Percentiles rank a stretch among this genome's conserved stretches.
These are phyloP conservation scores for Ceratocystis variospora DNA, from an alignment of 2,329 filamentous ascomycete genomes.

Conservation along the genomic window DNA sequence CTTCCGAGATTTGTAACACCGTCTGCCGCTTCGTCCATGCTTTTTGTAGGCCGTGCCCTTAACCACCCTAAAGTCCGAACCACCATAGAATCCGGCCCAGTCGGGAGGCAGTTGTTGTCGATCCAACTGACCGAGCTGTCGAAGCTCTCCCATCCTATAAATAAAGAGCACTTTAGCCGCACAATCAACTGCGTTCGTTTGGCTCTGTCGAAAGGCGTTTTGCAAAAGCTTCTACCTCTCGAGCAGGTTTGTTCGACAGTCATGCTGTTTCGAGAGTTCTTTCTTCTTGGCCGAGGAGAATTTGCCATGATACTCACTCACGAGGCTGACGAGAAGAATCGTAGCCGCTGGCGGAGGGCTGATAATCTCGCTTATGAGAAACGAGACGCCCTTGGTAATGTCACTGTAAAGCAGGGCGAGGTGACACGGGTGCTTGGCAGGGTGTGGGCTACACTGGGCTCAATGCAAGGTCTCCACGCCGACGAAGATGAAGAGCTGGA, in stretches of 20 bases:
- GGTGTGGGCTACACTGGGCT: conserved; percentile 68
- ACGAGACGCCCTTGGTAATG: conserved; percentile 40
- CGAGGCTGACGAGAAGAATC: conserved; percentile 68
- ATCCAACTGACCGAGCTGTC: conserved; percentile 58
- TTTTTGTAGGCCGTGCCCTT: conserved; percentile 81
- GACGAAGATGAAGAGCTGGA: conserved; percentile 77
- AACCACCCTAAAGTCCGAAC: conserved; percentile 60
- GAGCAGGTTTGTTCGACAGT: conserved; percentile 64
- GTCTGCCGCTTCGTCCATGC: conserved; percentile 63
- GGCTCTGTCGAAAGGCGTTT: conserved; percentile 67
- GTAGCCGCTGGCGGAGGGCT: conserved; percentile 55
- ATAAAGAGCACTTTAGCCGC: conserved; percentile 40
- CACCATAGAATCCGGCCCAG: conserved; percentile 31
- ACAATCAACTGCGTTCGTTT: conserved; percentile 64
- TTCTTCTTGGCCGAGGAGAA: conserved; percentile 75
- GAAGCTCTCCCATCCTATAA: conserved; percentile 33
- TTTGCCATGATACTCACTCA: conserved; percentile 78
- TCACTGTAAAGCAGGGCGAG: conserved; percentile 75
- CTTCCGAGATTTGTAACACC: conserved; percentile 68
- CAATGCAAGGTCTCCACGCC: conserved; percentile 52
- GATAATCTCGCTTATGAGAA: conserved; percentile 45
- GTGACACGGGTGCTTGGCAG: conserved; percentile 61
- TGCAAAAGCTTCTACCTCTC: conserved; percentile 70
- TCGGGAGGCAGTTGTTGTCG: conserved; percentile 47
- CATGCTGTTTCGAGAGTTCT: conserved; percentile 68